A percentile compares a stretch with the other conserved stretches of the same genome.
phyloP scores from a whole-genome alignment of 345 rosid species.

The Geranium brycei region DNA sequence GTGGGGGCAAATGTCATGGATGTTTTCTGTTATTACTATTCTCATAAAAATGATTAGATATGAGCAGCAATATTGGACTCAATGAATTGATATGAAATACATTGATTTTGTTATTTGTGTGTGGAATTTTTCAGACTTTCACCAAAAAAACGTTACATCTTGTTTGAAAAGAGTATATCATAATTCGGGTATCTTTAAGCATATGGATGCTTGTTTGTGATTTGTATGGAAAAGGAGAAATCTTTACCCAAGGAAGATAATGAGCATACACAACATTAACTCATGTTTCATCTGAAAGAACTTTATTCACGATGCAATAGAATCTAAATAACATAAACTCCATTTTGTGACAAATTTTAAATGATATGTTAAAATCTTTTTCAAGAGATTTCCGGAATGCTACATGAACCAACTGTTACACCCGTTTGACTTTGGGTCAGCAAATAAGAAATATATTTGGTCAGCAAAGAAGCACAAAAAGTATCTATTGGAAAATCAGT shows the following conservation, averaged over 20 bases:
- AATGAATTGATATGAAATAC: not conserved
- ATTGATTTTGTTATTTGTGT: too few relatives aligned
- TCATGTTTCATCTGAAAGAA: not conserved
- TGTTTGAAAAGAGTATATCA: not conserved
- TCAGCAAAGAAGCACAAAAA: too few relatives aligned
- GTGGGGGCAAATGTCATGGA: not conserved
- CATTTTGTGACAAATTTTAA: too few relatives aligned
- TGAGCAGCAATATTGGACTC: not conserved
- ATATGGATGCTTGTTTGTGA: not conserved
- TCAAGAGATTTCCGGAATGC: not conserved
- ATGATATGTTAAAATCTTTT: too few relatives aligned
- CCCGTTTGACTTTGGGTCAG: too few relatives aligned
- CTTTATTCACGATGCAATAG: not conserved
- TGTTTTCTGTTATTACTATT: not conserved
- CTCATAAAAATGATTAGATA: not conserved
- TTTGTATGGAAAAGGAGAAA: not conserved
- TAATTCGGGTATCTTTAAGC: not conserved
- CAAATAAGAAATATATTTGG: too few relatives aligned
- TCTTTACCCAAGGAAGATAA: not conserved
- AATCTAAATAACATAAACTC: too few relatives aligned
- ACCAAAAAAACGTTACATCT: not conserved
- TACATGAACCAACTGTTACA: not conserved
- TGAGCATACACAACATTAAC: not conserved
- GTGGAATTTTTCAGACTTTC: not conserved
- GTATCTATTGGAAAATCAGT: too few relatives aligned